phyloP scores from a whole-genome alignment of 1,284 basidiomycete genomes.

The Chalciporus sp. region DNA sequence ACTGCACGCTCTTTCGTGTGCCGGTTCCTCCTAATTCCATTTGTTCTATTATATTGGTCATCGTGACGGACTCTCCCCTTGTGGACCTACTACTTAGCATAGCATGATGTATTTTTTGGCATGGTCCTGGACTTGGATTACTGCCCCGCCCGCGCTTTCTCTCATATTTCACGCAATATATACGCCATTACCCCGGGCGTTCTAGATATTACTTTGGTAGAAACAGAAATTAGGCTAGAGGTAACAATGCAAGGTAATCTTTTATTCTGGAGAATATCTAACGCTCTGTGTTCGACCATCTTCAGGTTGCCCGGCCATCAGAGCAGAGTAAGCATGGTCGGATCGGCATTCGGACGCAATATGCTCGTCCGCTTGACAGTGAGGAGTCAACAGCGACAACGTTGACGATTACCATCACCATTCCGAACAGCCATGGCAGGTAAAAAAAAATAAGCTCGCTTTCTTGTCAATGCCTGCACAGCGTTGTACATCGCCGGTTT shows the following conservation, averaged over 20 bases:
- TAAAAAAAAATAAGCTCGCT: slow-evolving; percentile 72
- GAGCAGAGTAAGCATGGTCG: not conserved
- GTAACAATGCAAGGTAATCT: too few species aligned
- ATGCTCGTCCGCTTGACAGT: not conserved
- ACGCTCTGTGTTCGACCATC: too few species aligned
- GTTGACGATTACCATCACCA: not conserved
- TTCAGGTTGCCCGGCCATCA: too few species aligned
- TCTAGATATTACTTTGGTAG: not conserved
- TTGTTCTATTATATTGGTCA: not conserved
- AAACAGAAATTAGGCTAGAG: too few species aligned
- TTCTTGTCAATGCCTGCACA: slow-evolving; percentile 88
- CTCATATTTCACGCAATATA: not conserved
- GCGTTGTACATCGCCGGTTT: slow-evolving; percentile 96
- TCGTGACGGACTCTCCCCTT: not conserved
- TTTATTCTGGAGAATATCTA: too few species aligned
- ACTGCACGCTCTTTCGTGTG: not conserved
- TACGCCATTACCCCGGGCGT: not conserved
- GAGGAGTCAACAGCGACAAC: not conserved
- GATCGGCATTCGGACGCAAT: not conserved
- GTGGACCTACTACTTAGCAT: not conserved
- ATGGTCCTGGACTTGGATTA: not conserved
- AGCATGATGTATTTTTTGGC: not conserved
- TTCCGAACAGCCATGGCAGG: slow-evolving; percentile 41
- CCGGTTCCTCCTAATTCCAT: not conserved
- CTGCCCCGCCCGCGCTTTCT: not conserved